Evolutionary conservation across 129 eudicot genomes (phyloP).

Genomic region (Smallanthus sonchifolius): DNA sequence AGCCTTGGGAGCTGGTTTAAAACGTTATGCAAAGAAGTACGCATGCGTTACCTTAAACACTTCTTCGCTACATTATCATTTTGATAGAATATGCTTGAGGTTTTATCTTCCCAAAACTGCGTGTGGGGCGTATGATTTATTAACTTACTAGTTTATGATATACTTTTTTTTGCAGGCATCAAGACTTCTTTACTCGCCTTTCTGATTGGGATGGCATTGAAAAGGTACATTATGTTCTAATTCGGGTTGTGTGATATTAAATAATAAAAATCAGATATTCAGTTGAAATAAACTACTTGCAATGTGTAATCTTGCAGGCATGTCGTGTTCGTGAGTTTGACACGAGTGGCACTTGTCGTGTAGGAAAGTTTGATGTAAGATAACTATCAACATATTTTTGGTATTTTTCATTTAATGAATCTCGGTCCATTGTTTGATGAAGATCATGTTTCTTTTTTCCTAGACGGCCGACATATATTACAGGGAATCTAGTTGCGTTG

Average conservation of each 20-base stretch:
- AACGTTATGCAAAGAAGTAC: slow-evolving; percentile 76
- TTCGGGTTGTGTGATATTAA: background rate
- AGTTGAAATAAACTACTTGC: background rate
- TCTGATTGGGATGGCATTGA: slow-evolving; percentile 86
- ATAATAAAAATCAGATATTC: no score
- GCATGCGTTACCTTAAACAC: slow-evolving; percentile 33
- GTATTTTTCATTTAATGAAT: background rate
- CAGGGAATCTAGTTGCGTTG: slow-evolving; percentile 66
- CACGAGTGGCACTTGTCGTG: slow-evolving; percentile 59
- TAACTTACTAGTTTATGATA: background rate
- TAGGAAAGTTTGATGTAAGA: slow-evolving; percentile 74
- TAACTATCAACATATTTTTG: background rate
- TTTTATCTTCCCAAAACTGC: background rate
- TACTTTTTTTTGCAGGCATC: slow-evolving; percentile 59
- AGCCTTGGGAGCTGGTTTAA: slow-evolving; percentile 73
- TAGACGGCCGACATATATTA: slow-evolving; percentile 97
- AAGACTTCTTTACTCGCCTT: slow-evolving; percentile 67
- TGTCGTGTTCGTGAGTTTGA: slow-evolving; percentile 85
- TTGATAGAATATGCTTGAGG: background rate
- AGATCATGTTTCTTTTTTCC: slow-evolving; percentile 10
- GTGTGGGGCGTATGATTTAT: background rate
- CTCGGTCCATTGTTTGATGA: background rate
- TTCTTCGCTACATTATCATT: background rate
- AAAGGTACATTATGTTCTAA: slow-evolving; percentile 47
- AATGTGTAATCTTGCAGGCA: slow-evolving; percentile 46